Base-by-base conservation (phyloP, 345 rosid genomes). In the Pseudoturritis turrita region DNA sequence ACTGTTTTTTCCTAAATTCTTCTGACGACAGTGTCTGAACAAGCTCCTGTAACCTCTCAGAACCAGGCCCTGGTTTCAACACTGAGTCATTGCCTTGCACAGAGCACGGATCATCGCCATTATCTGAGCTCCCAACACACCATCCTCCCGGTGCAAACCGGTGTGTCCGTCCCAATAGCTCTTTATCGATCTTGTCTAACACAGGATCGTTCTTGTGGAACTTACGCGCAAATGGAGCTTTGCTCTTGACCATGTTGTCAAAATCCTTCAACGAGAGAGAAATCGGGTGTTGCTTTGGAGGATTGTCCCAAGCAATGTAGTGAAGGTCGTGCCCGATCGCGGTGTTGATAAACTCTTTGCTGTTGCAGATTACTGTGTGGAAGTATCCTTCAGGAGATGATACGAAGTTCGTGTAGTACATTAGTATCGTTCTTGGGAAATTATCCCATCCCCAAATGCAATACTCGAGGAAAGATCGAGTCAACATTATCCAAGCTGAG, bases 321-420 rank as follows among this genome's bases (percentile, higher is more conserved):
- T 92, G 98, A 18, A 92, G 93, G 75, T 92, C 98, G 12, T 89
- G 96, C 62, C 96, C 68, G 7, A 89, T 81, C 5, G 92, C 86
- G 1, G 95, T 85, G 74, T 61, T 73, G 53, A 77, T 79, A 75
- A 85, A 92, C 70, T 85, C 85, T 31, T 84, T 86, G 12, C 74
- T 78, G 76, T 86, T 88, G 85, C 98, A 92, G 37, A 89, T 82
- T 59, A 92, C 88, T 7, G 98, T 92, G 72, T 92, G 96, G 77
- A 92, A 92, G 71, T 92, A 92, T n/a, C 98, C 98, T 86, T 89
- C 98, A 3, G 98, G 96, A 15, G 98, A 92, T 51, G 96, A 92
- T 12, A 92, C 62, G 33, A 92, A 92, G 68, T 88, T 92, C 4
- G 93, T 82, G 68, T 92, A 89, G 70, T 92, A 89, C 98, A 89